Evolutionary conservation across 768 basidiomycete genomes (phyloP), one percentile per base, ranked within the genome.

Genomic region (Hemileccinum impolitum): DNA sequence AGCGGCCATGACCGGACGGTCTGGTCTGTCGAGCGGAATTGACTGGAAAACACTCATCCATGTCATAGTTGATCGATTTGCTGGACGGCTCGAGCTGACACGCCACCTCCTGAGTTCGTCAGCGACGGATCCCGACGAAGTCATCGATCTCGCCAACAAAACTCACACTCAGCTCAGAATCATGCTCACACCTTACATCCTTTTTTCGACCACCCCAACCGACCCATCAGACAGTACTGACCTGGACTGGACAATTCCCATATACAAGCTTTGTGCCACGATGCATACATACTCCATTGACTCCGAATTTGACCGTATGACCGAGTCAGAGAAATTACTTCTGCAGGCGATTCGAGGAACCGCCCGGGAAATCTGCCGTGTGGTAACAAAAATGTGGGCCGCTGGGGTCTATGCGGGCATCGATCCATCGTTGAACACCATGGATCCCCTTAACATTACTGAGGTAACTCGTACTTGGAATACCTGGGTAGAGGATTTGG

Each of bases 321-420:
- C 67, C 3, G 18, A 39, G 15, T 60, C 66, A 3, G 70, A 72
- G 51, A 37, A 11, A 1, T 23, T 66, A n/a, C 56, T 72, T 12
- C 50, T 66, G 4, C 49, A 41, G 34, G 62, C 47, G 8, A n/a
- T 72, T 6, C 57, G 59, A 10, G 72, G 62, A 0, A 75, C 73
- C 0, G 68, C 46, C 6, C 65, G 63, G 28, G 76, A 80, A 52
- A 75, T 76, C n/a, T 79, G 76, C 48, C 67, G 74, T 0, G 69
- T 73, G 1, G 52, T 73, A 18, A 75, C 74, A 3, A 63, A 60
- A 26, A 69, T 80, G 54, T 80, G 77, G 78, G 73, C 74, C 2
- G 56, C 69, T 21, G 78, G 75, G 6, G 57, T 59, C 2, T 30
- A 39, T 6, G 45, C 40, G 1, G 62, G 62, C 0, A 17, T 63